Conservation (phyloP, 208 protist genomes). For the Acanthamoeba lenticulata region DNA sequence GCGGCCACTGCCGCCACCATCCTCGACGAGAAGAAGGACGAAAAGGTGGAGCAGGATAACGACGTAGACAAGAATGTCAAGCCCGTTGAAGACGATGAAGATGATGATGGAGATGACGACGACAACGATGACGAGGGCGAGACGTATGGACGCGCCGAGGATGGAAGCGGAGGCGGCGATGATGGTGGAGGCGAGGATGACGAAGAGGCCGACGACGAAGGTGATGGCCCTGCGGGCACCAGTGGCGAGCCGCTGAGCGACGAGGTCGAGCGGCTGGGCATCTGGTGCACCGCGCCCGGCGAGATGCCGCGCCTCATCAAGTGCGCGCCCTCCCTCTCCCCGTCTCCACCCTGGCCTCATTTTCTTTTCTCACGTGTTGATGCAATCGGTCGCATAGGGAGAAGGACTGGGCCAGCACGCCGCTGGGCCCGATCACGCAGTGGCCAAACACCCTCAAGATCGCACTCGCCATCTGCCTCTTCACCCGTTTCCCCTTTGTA, state of each 20-base stretch:
- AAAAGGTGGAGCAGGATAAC: too few species aligned
- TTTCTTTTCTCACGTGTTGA: too few species aligned
- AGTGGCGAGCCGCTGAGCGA: neutral
- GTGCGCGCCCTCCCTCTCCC: neutral
- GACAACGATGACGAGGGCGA: neutral
- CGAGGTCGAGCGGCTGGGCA: neutral
- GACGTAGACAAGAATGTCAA: neutral
- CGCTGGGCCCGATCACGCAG: neutral
- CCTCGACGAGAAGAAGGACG: neutral
- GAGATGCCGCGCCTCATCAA: constrained; percentile 35
- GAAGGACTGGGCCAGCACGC: constrained; percentile 32
- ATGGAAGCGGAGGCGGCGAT: neutral
- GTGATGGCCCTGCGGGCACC: neutral
- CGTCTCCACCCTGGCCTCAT: too few species aligned
- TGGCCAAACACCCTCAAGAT: constrained; percentile 34
- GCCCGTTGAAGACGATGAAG: neutral
- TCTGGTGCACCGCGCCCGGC: constrained; percentile 14
- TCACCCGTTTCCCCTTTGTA: constrained; percentile 45
- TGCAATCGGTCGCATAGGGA: neutral
- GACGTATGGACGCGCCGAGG: too few species aligned
- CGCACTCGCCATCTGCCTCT: neutral
- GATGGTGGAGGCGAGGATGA: neutral
- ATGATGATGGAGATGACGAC: neutral
- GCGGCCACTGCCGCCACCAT: neutral
- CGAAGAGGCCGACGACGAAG: constrained; percentile 27